Conservation (phyloP, 768 basidiomycete genomes). For the Russula olivacea region DNA sequence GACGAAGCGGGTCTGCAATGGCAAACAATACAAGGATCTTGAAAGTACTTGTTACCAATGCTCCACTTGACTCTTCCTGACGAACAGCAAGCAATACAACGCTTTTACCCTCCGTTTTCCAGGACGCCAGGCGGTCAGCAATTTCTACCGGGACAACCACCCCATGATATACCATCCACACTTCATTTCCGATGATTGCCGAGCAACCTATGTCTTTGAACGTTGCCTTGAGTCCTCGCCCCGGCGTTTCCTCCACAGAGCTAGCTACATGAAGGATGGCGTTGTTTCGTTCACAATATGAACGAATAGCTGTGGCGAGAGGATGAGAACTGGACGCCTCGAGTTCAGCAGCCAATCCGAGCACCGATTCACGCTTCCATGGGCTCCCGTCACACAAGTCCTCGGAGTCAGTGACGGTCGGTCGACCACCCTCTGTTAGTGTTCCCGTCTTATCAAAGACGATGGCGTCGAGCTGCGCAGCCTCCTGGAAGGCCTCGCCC, state of each 20-base stretch:
- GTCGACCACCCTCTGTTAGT: conserved; percentile 60
- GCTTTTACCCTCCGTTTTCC: conserved; percentile 69
- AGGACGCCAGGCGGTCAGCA: conserved; percentile 35
- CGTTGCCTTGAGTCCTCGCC: conserved; percentile 53
- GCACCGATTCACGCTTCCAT: conserved; percentile 37
- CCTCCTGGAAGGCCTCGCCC: conserved; percentile 85
- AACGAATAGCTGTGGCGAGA: conserved; percentile 52
- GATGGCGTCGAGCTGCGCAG: conserved; percentile 63
- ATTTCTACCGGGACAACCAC: conserved; percentile 32
- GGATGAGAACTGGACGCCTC: conserved; percentile 62
- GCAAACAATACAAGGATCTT: conserved; percentile 49
- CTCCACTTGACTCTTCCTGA: neutral
- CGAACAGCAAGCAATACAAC: conserved; percentile 54
- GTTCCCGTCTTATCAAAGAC: conserved; percentile 90
- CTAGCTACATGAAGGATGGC: conserved; percentile 33
- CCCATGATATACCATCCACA: conserved; percentile 51
- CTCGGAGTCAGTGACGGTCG: conserved; percentile 52
- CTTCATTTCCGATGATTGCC: conserved; percentile 65
- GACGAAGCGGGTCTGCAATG: conserved; percentile 57
- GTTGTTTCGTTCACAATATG: conserved; percentile 38
- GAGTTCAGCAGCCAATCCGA: conserved; percentile 49
- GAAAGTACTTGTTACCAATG: conserved; percentile 25
- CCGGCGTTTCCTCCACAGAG: conserved; percentile 54
- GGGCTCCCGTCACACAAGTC: conserved; percentile 27
- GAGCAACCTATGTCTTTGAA: conserved; percentile 39